Conservation (phyloP, 805 yeast genomes). For the Saturnispora ahearnii region DNA sequence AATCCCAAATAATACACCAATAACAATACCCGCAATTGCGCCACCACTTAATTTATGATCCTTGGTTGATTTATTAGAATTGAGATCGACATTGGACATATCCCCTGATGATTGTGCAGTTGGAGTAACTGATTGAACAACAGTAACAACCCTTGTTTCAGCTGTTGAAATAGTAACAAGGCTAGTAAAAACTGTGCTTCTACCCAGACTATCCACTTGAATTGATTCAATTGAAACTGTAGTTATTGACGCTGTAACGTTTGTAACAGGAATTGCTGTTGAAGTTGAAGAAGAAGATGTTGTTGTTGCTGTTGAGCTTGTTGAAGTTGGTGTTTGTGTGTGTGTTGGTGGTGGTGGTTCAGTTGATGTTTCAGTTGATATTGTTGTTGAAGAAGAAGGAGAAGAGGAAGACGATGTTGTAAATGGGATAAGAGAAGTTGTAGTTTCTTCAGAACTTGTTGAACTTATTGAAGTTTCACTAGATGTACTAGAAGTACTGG, state of each 20-base stretch:
- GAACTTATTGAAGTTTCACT: conserved; percentile 3
- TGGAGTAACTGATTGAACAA: conserved; percentile 20
- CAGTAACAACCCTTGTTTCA: conserved; percentile 18
- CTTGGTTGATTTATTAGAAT: conserved; percentile 6
- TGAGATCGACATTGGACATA: conserved; percentile 4
- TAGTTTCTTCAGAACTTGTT: conserved; percentile 2
- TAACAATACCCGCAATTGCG: conserved; percentile 30
- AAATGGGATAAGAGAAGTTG: conserved; percentile 9
- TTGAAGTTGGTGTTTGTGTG: conserved; percentile 6
- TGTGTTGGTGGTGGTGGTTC: conserved; percentile 7
- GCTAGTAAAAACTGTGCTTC: conserved; percentile 7
- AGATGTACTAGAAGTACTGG: too few relatives aligned
- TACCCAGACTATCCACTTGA: conserved; percentile 5
- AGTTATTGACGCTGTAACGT: conserved; percentile 14
- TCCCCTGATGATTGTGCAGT: conserved; percentile 13
- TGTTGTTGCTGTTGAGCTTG: conserved; percentile 9
- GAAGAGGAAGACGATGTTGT: conserved; percentile 14
- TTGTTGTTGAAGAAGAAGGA: conserved; percentile 9
- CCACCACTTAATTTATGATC: conserved; percentile 21
- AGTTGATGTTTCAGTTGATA: conserved; percentile 12
- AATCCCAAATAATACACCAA: conserved; percentile 25
- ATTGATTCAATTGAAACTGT: conserved; percentile 12
- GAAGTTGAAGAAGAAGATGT: conserved; percentile 12
- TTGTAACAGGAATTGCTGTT: conserved; percentile 16
- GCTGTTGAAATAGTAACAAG: conserved; percentile 14